phyloP scores from a whole-genome alignment of 805 yeast species.

The Cyberlindnera xishuangbannaensis region DNA sequence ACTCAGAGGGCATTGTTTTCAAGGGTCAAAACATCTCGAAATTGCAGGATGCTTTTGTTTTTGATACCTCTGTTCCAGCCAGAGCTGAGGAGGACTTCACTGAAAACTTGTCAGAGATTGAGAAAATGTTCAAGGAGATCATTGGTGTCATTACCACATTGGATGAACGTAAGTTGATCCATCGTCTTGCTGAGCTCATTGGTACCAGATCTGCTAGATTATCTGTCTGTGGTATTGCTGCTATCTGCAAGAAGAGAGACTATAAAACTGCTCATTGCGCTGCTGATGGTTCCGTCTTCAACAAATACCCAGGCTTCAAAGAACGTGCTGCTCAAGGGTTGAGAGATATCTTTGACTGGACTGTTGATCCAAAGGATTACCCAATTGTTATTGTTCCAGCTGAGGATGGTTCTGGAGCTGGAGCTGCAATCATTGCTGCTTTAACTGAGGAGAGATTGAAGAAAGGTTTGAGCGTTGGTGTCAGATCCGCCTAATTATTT shows the following conservation, averaged over 20 bases:
- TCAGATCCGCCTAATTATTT: conserved; percentile 13
- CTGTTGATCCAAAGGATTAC: conserved; percentile 41
- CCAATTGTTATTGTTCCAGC: conserved; percentile 88
- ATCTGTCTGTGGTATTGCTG: conserved; percentile 93
- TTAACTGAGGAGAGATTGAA: conserved; percentile 75
- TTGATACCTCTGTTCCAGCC: conserved; percentile 90
- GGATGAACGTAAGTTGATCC: conserved; percentile 76
- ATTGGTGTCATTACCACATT: conserved; percentile 62
- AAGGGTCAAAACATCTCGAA: conserved; percentile 59
- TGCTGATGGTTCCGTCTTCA: conserved; percentile 94
- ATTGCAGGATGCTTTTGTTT: conserved; percentile 57
- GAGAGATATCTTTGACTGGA: conserved; percentile 86
- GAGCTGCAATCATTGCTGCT: conserved; percentile 98
- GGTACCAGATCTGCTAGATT: conserved; percentile 92
- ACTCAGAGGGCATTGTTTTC: conserved; percentile 51
- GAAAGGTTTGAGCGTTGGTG: conserved; percentile 66
- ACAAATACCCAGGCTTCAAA: conserved; percentile 88
- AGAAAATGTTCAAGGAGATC: conserved; percentile 52
- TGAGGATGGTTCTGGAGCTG: conserved; percentile 98
- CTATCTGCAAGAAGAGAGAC: conserved; percentile 82
- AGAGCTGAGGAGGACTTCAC: conserved; percentile 84
- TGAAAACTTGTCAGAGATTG: conserved; percentile 73
- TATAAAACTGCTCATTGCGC: conserved; percentile 80
- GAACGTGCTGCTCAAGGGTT: conserved; percentile 84
- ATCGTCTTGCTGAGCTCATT: conserved; percentile 76